Evolutionary conservation across 768 basidiomycete genomes (phyloP), one percentile per base, ranked within the genome.

Genomic region (Grammothele lineata): DNA sequence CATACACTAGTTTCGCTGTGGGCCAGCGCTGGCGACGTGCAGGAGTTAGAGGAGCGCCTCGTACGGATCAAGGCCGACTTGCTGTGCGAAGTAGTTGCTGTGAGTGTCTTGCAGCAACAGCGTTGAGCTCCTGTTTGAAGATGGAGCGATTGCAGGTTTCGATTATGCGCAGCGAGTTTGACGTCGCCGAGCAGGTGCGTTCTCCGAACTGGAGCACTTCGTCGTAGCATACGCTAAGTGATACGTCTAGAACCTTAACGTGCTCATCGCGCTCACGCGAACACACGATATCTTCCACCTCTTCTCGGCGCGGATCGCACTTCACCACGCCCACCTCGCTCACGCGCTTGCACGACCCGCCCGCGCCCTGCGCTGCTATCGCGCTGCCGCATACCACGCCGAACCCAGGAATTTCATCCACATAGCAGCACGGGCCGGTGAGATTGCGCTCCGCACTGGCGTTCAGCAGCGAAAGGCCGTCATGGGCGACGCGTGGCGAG

Each of bases 321-420:
- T 90, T 6, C 75, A 83, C 47, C 76, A 86, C 43, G 87, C 80
- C 0, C 85, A 91, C 50, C 75, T 90, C 23, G 81, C 85, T 4
- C 87, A 91, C 59, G 78, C 85, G 1, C 64, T 77, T 4, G 78
- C 79, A 1, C 69, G 76, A 7, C 60, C 67, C 0, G 68, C 70
- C 10, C 72, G 77, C 2, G 87, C 88, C 15, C 55, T 71, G 39
- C 67, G 72, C 30, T 85, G 82, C 46, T 91, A 89, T 61, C 70
- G 69, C 34, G 74, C 83, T 4, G 83, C 86, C 3, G 78, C 77
- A 4, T 63, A 69, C 39, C 64, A 86, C 0, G 67, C 71, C 46
- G 66, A 59, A 14, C 45, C 53, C 36, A 61, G 57, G 46, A 60
- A 64, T 19, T 79, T 76, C 58, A 70, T 79, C 14, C 60, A 66